Conservation (phyloP, 371 early-diverging fungal genomes). For the Haplosporangium sp. region DNA sequence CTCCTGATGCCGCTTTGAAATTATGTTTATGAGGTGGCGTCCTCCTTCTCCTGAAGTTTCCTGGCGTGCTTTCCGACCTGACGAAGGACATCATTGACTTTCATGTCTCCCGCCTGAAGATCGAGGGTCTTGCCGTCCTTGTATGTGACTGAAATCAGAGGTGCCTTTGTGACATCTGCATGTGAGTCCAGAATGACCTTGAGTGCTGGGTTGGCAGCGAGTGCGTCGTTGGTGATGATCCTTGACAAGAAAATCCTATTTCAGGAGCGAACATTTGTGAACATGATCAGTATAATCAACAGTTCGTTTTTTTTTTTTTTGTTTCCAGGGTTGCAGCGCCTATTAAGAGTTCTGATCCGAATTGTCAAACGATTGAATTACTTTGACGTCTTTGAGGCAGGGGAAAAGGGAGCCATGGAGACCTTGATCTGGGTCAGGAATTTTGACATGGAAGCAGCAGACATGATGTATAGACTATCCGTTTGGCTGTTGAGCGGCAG, state of each 20-base stretch:
- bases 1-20: no score
- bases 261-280: not conserved
- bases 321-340: not conserved
- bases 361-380: conserved; percentile 6
- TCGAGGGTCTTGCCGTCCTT: conserved; percentile 69
- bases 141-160: conserved; percentile 63
- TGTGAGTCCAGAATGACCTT: conserved; percentile 64
- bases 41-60: conserved; percentile 70
- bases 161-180: conserved; percentile 61
- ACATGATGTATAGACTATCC: no score
- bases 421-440: conserved; percentile 54
- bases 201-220: conserved; percentile 64
- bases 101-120: conserved; percentile 63
- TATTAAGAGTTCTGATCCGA: not conserved
- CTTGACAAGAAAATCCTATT: conserved; percentile 70
- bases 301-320: not conserved
- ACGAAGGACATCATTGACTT: conserved; percentile 64
- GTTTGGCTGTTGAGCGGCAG: not conserved
- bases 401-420: conserved; percentile 52
- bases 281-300: not conserved
- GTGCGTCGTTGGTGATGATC: conserved; percentile 63
- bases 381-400: conserved; percentile 52
- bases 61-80: conserved; percentile 68
- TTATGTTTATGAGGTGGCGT: conserved; percentile 61
- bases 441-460: conserved; percentile 45